A percentile compares a stretch with the other conserved stretches of the same genome.
phyloP scores from a whole-genome alignment of 192 early-diverging fungal species.

The Entomortierella parvispora region DNA sequence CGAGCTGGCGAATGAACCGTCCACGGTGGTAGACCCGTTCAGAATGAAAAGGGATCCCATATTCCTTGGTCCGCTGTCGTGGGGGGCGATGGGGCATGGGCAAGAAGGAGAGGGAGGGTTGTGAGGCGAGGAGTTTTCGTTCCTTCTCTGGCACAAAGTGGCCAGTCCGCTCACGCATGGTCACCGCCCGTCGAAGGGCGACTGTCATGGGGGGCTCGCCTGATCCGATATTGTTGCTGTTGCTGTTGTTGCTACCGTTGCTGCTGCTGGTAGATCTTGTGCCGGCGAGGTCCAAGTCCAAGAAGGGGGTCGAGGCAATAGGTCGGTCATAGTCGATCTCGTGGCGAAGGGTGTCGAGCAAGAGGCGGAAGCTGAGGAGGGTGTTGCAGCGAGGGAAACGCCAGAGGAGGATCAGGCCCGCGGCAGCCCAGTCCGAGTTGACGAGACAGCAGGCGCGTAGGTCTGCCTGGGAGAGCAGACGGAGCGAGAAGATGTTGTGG shows the following conservation, averaged over 20 bases:
- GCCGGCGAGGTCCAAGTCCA: not conserved
- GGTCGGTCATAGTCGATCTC: conserved; percentile 24
- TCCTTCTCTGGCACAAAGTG: no score
- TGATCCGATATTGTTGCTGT: not conserved
- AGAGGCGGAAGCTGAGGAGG: conserved; percentile 23
- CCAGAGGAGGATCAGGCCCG: conserved; percentile 32
- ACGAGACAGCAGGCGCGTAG: conserved; percentile 41
- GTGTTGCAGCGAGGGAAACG: conserved; percentile 23
- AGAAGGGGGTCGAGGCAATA: not conserved
- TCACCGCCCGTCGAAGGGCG: no score
- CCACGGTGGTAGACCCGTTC: conserved; percentile 39
- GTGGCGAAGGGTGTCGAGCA: conserved; percentile 43
- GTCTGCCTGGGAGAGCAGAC: conserved; percentile 19
- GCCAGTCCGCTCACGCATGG: no score
- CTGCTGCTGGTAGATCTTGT: not conserved
- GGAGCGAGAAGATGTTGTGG: conserved; percentile 30
- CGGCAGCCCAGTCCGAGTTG: conserved; percentile 47
- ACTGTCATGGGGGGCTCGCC: no score
- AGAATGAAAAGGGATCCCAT: conserved; percentile 45
- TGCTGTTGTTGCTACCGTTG: not conserved
- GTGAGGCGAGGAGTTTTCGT: not conserved
- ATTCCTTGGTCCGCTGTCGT: conserved; percentile 16
- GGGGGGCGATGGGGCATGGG: conserved; percentile 30
- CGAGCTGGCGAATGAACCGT: conserved; percentile 38
- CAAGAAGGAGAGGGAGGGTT: conserved; percentile 10